Evolutionary conservation across 176 grass and related monocot species (phyloP).

Genomic region (Ananas comosus): DNA sequence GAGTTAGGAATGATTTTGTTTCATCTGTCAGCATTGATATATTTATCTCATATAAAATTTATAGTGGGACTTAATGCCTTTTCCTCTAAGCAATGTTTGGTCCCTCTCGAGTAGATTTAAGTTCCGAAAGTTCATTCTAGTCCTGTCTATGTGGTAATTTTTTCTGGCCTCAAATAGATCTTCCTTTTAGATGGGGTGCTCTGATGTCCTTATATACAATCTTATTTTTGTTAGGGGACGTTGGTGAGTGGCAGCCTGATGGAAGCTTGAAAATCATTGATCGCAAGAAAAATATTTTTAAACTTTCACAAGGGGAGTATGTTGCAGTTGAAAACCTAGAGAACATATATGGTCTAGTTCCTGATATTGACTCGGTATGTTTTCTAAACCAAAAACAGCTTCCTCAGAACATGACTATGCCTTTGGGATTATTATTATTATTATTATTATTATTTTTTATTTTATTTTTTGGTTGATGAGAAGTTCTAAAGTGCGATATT

Average conservation of each 20-base stretch:
- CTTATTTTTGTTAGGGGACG: slow-evolving; percentile 50
- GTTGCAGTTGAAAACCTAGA: slow-evolving; percentile 89
- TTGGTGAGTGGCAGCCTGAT: slow-evolving; percentile 86
- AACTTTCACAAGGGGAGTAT: slow-evolving; percentile 92
- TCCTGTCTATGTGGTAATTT: background rate
- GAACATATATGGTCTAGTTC: slow-evolving; percentile 68
- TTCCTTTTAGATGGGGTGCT: background rate
- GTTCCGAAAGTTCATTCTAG: background rate
- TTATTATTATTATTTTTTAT: background rate
- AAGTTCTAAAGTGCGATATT: too few relatives aligned
- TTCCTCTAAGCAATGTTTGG: background rate
- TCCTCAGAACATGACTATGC: background rate
- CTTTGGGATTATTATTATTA: too few relatives aligned
- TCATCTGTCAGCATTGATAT: too few relatives aligned
- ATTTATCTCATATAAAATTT: too few relatives aligned
- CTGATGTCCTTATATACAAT: background rate
- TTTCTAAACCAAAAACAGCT: background rate
- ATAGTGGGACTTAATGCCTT: background rate
- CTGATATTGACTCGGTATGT: slow-evolving; percentile 66
- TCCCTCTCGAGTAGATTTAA: background rate
- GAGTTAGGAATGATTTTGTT: too few relatives aligned
- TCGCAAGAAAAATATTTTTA: slow-evolving; percentile 90
- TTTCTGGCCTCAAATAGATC: background rate
- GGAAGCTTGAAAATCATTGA: slow-evolving; percentile 94
- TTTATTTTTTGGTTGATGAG: too few relatives aligned